Conservation (phyloP, 257 asterid species). For the Leonotis leonurus region DNA sequence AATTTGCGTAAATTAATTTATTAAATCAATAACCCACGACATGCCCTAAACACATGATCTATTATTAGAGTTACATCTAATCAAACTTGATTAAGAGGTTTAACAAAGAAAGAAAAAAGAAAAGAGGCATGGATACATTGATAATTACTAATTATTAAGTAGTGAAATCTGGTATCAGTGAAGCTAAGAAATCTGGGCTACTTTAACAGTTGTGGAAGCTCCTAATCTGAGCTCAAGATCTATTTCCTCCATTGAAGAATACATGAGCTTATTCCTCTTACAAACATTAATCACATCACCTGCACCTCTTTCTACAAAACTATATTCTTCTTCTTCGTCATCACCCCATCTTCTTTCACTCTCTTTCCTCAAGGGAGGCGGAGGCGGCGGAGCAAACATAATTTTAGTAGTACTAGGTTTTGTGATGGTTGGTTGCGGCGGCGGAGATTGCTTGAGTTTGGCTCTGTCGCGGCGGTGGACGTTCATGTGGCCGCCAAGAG, state of each 20-base stretch:
- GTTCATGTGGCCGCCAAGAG: conserved; percentile 77
- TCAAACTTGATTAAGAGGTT: too few relatives aligned
- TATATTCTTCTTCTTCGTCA: too few relatives aligned
- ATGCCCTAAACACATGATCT: neutral
- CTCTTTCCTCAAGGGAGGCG: neutral
- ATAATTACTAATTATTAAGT: neutral
- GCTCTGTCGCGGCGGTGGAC: conserved; percentile 72
- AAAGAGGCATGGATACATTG: too few relatives aligned
- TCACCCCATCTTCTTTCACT: neutral
- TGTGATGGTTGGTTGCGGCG: neutral
- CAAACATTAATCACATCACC: neutral
- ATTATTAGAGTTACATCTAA: too few relatives aligned
- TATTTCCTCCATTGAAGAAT: conserved; percentile 38
- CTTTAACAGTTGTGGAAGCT: conserved; percentile 32
- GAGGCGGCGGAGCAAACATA: too few relatives aligned
- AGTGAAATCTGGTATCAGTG: neutral
- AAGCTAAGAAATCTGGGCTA: conserved; percentile 3
- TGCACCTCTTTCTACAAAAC: neutral
- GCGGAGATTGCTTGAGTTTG: conserved; percentile 40
- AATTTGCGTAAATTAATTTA: too few relatives aligned
- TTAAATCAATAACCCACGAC: too few relatives aligned
- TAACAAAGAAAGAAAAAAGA: too few relatives aligned
- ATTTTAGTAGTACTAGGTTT: neutral
- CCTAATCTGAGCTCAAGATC: conserved; percentile 86
- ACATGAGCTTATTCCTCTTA: conserved; percentile 32